These are phyloP conservation scores for Calonectria hongkongensis DNA, from an alignment of 2,329 filamentous ascomycete genomes.

Conservation along the genomic window DNA sequence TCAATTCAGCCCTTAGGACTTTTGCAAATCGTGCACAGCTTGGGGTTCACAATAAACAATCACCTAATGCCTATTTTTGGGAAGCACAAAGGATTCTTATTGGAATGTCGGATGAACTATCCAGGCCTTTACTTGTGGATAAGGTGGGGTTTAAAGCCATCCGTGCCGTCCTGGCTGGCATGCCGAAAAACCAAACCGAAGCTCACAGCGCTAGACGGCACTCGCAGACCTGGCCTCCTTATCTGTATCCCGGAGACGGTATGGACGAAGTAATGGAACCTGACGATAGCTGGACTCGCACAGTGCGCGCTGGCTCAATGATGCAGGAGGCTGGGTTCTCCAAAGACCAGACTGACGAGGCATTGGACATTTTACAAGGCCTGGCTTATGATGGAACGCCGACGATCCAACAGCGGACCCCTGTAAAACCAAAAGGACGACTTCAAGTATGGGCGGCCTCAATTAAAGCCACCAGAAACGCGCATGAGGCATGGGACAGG, in stretches of 20 bases:
- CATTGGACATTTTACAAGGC: slow-evolving; percentile 73
- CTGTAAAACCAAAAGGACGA: slow-evolving; percentile 43
- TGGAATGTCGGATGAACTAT: slow-evolving; percentile 68
- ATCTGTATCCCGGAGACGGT: slow-evolving; percentile 73
- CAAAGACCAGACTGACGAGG: slow-evolving; percentile 66
- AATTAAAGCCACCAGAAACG: slow-evolving; percentile 75
- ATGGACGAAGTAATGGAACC: slow-evolving; percentile 73
- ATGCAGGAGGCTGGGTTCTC: slow-evolving; percentile 75
- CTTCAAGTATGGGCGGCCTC: slow-evolving; percentile 71
- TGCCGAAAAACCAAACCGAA: slow-evolving; percentile 72
- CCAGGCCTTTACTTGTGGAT: slow-evolving; percentile 70
- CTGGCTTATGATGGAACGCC: slow-evolving; percentile 69
- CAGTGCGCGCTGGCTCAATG: slow-evolving; percentile 70
- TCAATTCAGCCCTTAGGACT: slow-evolving; percentile 56
- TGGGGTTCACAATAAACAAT: slow-evolving; percentile 49
- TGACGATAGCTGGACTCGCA: slow-evolving; percentile 73
- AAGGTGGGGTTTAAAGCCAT: slow-evolving; percentile 73
- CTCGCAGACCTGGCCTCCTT: slow-evolving; percentile 76
- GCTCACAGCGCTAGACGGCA: slow-evolving; percentile 68
- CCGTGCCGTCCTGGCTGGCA: slow-evolving; percentile 70
- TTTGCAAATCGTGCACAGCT: slow-evolving; percentile 54
- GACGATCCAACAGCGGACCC: slow-evolving; percentile 70
- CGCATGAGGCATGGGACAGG: slow-evolving; percentile 76
- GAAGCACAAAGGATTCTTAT: slow-evolving; percentile 74
- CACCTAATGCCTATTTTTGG: slow-evolving; percentile 67